Percentiles rank a stretch among this genome's conserved stretches.
Conservation (phyloP, 441 rosid genomes). For the Geranium incanum region DNA sequence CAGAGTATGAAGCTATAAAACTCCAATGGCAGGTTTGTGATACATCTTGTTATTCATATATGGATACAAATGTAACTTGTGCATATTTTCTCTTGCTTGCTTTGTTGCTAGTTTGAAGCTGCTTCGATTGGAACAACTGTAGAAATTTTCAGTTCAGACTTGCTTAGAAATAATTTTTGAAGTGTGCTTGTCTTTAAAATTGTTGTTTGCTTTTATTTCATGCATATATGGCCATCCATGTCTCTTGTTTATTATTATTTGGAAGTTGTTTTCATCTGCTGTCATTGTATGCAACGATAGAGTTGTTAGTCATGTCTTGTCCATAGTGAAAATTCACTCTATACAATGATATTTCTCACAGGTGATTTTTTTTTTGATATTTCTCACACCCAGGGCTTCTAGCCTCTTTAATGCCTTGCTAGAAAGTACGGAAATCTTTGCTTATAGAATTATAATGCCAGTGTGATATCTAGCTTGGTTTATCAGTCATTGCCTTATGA, state of each 20-base stretch:
- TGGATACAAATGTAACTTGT: background rate
- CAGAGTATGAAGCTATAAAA: conserved; percentile 71
- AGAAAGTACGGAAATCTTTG: background rate
- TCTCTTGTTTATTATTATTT: background rate
- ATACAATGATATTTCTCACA: background rate
- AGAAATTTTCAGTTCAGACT: background rate
- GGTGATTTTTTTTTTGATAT: background rate
- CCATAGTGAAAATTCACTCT: conserved; percentile 1
- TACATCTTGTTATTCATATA: background rate
- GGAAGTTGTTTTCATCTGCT: background rate
- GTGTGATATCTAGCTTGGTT: conserved; percentile 1
- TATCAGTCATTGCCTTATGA: background rate
- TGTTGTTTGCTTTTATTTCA: background rate
- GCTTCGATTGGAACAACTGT: background rate
- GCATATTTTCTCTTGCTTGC: conserved; percentile 1
- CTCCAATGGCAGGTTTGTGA: conserved; percentile 80
- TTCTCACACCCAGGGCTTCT: background rate
- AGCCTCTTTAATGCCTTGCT: background rate
- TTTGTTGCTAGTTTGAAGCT: background rate
- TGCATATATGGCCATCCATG: background rate
- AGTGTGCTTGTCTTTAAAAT: background rate
- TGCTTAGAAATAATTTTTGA: background rate
- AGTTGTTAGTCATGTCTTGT: background rate
- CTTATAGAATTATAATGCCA: background rate
- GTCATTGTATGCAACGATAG: conserved; percentile 13